A percentile compares a stretch with the other conserved stretches of the same genome.
Evolutionary conservation across 345 rosid species (phyloP).

Genomic region (Syzygium jambos): DNA sequence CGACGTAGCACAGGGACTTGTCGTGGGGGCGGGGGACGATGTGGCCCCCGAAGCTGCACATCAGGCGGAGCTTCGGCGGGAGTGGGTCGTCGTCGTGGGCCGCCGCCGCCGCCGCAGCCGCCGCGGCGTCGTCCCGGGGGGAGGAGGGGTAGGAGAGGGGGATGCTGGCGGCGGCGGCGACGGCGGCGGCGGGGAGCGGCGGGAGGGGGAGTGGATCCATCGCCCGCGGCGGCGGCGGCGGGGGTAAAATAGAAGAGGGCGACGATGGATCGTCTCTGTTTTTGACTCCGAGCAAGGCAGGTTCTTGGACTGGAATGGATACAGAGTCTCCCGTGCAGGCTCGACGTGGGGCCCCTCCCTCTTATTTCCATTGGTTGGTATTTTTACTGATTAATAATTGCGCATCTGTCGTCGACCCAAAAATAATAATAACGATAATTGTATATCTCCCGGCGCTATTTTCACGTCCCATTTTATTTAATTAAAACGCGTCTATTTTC

Average conservation of each 20-base stretch:
- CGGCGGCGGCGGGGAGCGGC: conserved; percentile 10
- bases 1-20: conserved; percentile 62
- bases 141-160: conserved; percentile 28
- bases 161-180: conserved; percentile 3
- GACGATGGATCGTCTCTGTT: not conserved
- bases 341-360: not conserved
- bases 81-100: conserved; percentile 25
- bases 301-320: not conserved
- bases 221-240: not conserved
- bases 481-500: too few species aligned
- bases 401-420: too few species aligned
- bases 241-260: not conserved
- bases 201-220: conserved; percentile 3
- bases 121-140: conserved; percentile 6
- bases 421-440: not conserved
- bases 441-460: not conserved
- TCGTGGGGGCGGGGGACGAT: conserved; percentile 92
- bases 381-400: not conserved
- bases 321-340: not conserved
- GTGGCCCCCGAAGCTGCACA: conserved; percentile 88
- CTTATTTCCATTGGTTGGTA: not conserved
- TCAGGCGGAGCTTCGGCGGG: conserved; percentile 55
- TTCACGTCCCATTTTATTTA: not conserved
- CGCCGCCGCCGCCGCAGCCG: not conserved
- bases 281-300: not conserved